These are phyloP conservation scores for Clonostachys sp. DNA, from an alignment of 2,329 filamentous ascomycete genomes.

Conservation along the genomic window DNA sequence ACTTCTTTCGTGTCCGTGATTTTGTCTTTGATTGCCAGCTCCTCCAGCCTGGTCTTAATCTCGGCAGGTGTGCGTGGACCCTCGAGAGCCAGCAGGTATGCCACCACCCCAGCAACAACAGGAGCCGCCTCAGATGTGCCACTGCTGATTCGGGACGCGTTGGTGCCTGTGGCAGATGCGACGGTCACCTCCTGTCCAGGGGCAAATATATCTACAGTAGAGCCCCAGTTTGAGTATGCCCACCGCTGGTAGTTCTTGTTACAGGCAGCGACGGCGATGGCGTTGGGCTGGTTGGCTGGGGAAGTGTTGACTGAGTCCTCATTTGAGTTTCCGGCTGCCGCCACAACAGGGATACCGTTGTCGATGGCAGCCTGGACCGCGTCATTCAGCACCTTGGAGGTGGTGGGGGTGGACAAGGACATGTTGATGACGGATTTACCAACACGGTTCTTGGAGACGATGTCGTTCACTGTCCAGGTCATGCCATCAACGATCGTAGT, in stretches of 20 bases:
- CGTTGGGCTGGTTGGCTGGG: slow-evolving; percentile 10
- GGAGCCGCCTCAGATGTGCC: slow-evolving; percentile 12
- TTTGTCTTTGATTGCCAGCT: slow-evolving; percentile 5
- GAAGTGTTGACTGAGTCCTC: slow-evolving; percentile 2
- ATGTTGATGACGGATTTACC: slow-evolving; percentile 34
- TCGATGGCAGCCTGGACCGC: slow-evolving; percentile 10
- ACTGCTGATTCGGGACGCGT: neutral
- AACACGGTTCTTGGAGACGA: slow-evolving; percentile 13
- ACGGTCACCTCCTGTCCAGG: slow-evolving; percentile 14
- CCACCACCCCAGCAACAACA: slow-evolving; percentile 10
- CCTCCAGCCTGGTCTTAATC: neutral
- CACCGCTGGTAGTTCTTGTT: slow-evolving; percentile 26
- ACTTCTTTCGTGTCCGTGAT: slow-evolving; percentile 5
- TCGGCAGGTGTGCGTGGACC: slow-evolving; percentile 2
- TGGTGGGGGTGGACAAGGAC: slow-evolving; percentile 20
- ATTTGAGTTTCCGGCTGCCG: slow-evolving; percentile 11
- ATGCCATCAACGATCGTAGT: slow-evolving; percentile 17
- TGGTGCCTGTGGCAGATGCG: slow-evolving; percentile 11
- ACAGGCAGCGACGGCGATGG: slow-evolving; percentile 15
- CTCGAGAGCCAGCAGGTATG: slow-evolving; percentile 11
- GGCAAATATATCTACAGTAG: slow-evolving; percentile 8
- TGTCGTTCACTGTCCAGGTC: slow-evolving; percentile 23
- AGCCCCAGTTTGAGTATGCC: slow-evolving; percentile 37
- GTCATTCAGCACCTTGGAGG: slow-evolving; percentile 6
- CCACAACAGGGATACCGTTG: slow-evolving; percentile 29